Conservation (phyloP, 1,284 basidiomycete genomes). For the Amylostereum areolatum region DNA sequence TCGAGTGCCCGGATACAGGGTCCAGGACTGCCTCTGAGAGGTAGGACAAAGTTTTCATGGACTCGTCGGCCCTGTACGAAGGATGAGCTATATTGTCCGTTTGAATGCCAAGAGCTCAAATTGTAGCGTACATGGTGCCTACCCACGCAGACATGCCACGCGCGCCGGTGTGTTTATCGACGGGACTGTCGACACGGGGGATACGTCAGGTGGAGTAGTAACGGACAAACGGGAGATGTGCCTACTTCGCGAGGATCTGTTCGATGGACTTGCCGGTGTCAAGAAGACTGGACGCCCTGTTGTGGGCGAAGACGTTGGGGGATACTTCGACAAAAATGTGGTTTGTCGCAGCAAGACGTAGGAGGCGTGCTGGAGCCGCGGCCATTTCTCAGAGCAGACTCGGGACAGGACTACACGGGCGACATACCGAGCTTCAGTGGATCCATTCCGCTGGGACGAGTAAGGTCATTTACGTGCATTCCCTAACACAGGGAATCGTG, state of each 20-base stretch:
- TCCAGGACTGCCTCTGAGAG: neutral
- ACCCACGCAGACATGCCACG: too few relatives aligned
- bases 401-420: too few relatives aligned
- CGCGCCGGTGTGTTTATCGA: too few relatives aligned
- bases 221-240: constrained; percentile 3
- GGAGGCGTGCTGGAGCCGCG: constrained; percentile 24
- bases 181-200: too few relatives aligned
- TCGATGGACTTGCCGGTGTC: constrained; percentile 33
- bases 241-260: constrained; percentile 24
- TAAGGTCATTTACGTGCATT: constrained; percentile 29
- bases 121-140: too few relatives aligned
- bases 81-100: neutral
- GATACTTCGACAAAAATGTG: constrained; percentile 35
- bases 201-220: too few relatives aligned
- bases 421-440: constrained; percentile 26
- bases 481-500: constrained; percentile 12
- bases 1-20: neutral
- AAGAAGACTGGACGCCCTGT: constrained; percentile 32
- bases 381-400: neutral
- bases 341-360: constrained; percentile 33
- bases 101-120: too few relatives aligned
- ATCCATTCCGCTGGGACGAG: constrained; percentile 21
- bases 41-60: neutral
- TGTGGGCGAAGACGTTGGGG: constrained; percentile 38
- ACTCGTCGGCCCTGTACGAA: neutral